Conservation (phyloP, 768 basidiomycete genomes). For the Leccinum broughii region DNA sequence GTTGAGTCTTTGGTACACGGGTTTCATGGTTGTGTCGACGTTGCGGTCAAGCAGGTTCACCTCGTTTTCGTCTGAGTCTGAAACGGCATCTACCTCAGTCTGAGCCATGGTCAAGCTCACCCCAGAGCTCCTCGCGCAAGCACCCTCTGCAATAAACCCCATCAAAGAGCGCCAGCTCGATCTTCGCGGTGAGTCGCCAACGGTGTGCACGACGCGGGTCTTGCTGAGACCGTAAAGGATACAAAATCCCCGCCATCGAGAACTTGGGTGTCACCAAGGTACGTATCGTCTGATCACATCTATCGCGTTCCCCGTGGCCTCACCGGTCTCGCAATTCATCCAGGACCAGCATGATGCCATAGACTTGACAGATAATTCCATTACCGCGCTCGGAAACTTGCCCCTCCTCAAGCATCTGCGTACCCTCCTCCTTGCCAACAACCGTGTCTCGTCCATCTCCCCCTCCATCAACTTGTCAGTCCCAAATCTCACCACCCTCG, state of each 20-base stretch:
- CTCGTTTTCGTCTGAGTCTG: constrained; percentile 37
- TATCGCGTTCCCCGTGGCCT: constrained; percentile 14
- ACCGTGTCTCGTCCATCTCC: constrained; percentile 83
- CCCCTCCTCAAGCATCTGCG: constrained; percentile 83
- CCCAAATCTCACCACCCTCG: constrained; percentile 80
- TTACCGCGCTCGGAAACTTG: constrained; percentile 78
- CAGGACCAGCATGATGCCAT: constrained; percentile 94
- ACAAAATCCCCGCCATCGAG: constrained; percentile 95
- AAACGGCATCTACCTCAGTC: constrained; percentile 26
- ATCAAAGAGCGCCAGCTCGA: constrained; percentile 90
- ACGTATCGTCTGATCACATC: constrained; percentile 32
- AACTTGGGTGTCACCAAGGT: constrained; percentile 93
- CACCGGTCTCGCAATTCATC: constrained; percentile 11
- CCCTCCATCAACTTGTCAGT: constrained; percentile 78
- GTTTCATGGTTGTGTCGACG: constrained; percentile 46
- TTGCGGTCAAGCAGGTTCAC: constrained; percentile 11
- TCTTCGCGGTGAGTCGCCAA: constrained; percentile 66
- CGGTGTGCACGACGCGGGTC: constrained; percentile 7
- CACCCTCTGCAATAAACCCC: constrained; percentile 74
- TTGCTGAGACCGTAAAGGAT: constrained; percentile 52
- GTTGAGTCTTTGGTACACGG: constrained; percentile 71
- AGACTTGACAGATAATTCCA: constrained; percentile 91
- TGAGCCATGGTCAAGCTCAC: constrained; percentile 80
- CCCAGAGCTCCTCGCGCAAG: constrained; percentile 87
- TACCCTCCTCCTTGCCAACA: constrained; percentile 86